These are phyloP conservation scores for Lathyrus tuberosus DNA, from an alignment of 306 rosid species.

Conservation along the genomic window DNA sequence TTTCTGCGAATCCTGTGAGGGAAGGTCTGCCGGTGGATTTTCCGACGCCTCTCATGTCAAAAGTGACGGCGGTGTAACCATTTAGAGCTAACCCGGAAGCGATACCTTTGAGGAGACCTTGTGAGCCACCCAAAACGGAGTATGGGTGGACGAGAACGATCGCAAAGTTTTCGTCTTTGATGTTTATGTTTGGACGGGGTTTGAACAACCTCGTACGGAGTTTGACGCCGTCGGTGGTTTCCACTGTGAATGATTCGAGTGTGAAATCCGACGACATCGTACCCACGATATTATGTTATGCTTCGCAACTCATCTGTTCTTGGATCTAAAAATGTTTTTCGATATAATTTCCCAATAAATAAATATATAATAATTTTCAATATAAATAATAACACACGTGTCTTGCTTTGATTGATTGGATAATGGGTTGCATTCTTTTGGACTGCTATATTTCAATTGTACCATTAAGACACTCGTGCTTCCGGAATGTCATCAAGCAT, in stretches of 20 bases:
- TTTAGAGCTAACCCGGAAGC: constrained; percentile 68
- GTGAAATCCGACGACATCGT: constrained; percentile 8
- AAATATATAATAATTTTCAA: too few species aligned
- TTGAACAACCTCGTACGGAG: constrained; percentile 71
- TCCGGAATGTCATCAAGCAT: too few species aligned
- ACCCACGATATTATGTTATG: too few species aligned
- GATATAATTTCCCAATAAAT: too few species aligned
- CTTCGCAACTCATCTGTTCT: too few species aligned
- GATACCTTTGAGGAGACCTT: constrained; percentile 81
- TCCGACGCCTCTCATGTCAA: constrained; percentile 92
- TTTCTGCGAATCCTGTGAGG: constrained; percentile 78
- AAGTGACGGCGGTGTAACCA: constrained; percentile 68
- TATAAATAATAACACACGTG: too few species aligned
- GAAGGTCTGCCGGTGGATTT: constrained; percentile 76
- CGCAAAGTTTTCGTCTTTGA: constrained; percentile 38
- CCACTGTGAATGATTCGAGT: constrained; percentile 64
- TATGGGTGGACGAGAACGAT: constrained; percentile 87
- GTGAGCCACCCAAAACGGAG: constrained; percentile 88
- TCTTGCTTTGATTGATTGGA: too few species aligned
- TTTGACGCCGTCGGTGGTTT: constrained; percentile 68
- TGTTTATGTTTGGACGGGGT: constrained; percentile 44
- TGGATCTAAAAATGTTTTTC: too few species aligned
- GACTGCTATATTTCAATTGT: too few species aligned
- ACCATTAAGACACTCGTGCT: too few species aligned
- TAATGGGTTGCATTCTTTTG: too few species aligned